Percentiles rank a stretch among this genome's conserved stretches.
phyloP scores from a whole-genome alignment of 1,284 basidiomycete species.

The Ganoderma lucidum region DNA sequence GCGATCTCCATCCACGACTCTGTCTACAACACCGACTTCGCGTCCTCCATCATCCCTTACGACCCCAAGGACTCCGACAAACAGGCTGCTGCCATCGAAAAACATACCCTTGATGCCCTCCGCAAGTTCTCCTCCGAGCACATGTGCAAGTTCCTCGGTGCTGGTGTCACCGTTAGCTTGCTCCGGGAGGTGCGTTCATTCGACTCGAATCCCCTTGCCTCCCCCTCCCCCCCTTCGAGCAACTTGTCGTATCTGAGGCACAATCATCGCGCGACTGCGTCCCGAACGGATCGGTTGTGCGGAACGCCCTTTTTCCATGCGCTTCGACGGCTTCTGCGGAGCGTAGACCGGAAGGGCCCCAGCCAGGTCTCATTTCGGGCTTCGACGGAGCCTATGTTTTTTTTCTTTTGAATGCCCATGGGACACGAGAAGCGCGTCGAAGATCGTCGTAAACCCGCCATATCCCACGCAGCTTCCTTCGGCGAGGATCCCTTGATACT shows the following conservation, averaged over 20 bases:
- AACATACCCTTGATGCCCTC: constrained; percentile 64
- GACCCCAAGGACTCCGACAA: constrained; percentile 55
- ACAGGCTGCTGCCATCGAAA: constrained; percentile 65
- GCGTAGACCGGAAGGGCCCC: constrained; percentile 16
- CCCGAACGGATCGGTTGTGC: constrained; percentile 3
- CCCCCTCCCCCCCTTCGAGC: not conserved
- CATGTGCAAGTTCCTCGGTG: constrained; percentile 83
- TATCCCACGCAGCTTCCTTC: constrained; percentile 4
- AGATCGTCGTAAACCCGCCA: constrained; percentile 14
- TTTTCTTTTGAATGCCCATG: not conserved
- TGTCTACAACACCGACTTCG: constrained; percentile 81
- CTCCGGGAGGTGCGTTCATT: constrained; percentile 50
- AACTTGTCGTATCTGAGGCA: not conserved
- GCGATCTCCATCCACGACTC: constrained; percentile 82
- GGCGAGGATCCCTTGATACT: not conserved
- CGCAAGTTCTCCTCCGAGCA: constrained; percentile 77
- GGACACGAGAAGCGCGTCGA: not conserved
- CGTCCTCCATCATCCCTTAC: constrained; percentile 61
- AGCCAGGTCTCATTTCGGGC: constrained; percentile 15
- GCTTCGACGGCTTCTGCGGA: constrained; percentile 11
- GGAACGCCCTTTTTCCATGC: not conserved
- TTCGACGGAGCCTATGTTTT: not conserved
- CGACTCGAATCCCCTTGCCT: not conserved
- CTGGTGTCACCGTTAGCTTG: constrained; percentile 58
- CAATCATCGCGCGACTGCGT: not conserved